These are phyloP conservation scores for Nepenthes mirabilis DNA, from an alignment of 148 eudicot genomes.

Conservation along the genomic window DNA sequence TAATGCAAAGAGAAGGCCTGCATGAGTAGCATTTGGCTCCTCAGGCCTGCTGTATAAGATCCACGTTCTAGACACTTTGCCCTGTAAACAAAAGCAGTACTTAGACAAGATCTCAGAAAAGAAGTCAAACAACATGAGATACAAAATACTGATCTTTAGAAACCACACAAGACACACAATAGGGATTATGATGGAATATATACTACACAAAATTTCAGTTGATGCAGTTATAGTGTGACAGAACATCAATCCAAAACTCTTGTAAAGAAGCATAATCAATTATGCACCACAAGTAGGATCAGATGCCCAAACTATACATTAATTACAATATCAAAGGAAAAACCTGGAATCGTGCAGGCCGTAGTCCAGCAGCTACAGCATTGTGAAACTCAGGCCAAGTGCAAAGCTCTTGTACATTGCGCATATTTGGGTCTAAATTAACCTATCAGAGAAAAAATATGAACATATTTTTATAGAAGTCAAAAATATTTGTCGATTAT, in stretches of 20 bases:
- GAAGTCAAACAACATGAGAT: not conserved
- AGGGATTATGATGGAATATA: too few relatives aligned
- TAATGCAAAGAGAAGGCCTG: conserved; percentile 89
- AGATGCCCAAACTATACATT: not conserved
- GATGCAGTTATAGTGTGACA: too few relatives aligned
- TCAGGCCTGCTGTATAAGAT: conserved; percentile 85
- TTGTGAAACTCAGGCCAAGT: conserved; percentile 99
- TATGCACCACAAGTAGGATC: not conserved
- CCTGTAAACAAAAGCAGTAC: conserved; percentile 33
- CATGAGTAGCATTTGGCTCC: conserved; percentile 79
- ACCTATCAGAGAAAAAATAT: conserved; percentile 34
- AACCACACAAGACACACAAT: too few relatives aligned
- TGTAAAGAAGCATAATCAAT: not conserved
- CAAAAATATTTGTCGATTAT: too few relatives aligned
- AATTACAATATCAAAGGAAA: conserved; percentile 1
- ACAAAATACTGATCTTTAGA: not conserved
- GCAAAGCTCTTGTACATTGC: conserved; percentile 84
- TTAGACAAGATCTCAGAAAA: not conserved
- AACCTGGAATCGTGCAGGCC: conserved; percentile 80
- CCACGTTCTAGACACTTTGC: conserved; percentile 95
- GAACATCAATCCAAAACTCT: not conserved
- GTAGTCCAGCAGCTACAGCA: conserved; percentile 96
- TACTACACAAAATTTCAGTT: too few relatives aligned
- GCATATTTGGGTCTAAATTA: conserved; percentile 71
- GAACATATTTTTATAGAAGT: too few relatives aligned